Conservation (phyloP, 1,284 basidiomycete species). For the Apiotrichum laibachii region DNA sequence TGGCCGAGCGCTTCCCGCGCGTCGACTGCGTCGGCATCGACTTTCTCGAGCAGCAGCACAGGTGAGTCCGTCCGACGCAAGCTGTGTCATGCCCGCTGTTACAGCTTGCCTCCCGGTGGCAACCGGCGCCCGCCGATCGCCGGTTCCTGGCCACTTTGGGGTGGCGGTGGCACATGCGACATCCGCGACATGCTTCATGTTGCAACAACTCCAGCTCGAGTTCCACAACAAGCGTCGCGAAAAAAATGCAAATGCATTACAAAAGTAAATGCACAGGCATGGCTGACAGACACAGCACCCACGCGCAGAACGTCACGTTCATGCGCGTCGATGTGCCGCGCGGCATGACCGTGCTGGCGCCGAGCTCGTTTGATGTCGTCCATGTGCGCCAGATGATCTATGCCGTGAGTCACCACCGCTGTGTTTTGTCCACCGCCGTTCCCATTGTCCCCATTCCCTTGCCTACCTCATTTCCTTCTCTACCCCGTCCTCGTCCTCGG, state of each 20-base stretch:
- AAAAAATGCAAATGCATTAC: too few species aligned
- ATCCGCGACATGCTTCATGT: too few species aligned
- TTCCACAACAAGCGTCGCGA: too few species aligned
- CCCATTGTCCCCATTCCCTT: too few species aligned
- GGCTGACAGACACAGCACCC: background rate
- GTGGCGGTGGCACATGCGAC: too few species aligned
- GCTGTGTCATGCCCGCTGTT: too few species aligned
- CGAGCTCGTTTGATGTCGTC: conserved; percentile 23
- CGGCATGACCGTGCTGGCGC: conserved; percentile 12
- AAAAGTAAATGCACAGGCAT: background rate
- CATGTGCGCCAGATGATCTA: conserved; percentile 24
- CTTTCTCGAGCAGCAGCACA: conserved; percentile 19
- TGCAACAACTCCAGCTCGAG: too few species aligned
- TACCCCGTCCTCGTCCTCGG: too few species aligned
- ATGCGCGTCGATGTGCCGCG: conserved; percentile 18
- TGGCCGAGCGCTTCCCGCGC: conserved; percentile 25
- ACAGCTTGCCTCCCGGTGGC: too few species aligned
- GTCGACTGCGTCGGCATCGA: conserved; percentile 30
- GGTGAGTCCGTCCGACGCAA: conserved; percentile 7
- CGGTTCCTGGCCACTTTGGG: too few species aligned
- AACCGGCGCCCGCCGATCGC: too few species aligned
- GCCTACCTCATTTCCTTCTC: too few species aligned
- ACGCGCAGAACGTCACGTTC: conserved; percentile 17
- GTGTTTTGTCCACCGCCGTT: background rate
- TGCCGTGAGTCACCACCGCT: conserved; percentile 16